These are phyloP conservation scores for Hippophae tibetana DNA, from an alignment of 306 rosid genomes.

Conservation along the genomic window DNA sequence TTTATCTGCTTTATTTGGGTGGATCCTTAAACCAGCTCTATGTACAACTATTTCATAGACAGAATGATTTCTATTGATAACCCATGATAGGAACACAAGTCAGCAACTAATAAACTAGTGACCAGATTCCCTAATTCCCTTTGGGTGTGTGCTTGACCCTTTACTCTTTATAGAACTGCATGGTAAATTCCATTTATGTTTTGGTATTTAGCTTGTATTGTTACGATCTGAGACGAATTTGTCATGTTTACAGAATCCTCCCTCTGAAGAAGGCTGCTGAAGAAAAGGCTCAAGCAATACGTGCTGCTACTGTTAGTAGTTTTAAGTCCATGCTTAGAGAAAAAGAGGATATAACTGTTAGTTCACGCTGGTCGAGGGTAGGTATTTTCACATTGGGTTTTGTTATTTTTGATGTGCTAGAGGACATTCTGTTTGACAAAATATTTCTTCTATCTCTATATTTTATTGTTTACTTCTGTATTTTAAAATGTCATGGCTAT, in stretches of 20 bases:
- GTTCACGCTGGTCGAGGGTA: conserved; percentile 98
- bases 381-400: conserved; percentile 17
- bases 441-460: background rate
- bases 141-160: conserved; percentile 59
- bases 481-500: background rate
- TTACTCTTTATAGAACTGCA: conserved; percentile 38
- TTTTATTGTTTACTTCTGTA: background rate
- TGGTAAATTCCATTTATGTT: conserved; percentile 36
- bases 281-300: conserved; percentile 71
- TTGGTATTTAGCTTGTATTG: conserved; percentile 13
- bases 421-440: background rate
- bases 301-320: conserved; percentile 53
- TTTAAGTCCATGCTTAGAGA: conserved; percentile 81
- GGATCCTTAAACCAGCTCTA: conserved; percentile 38
- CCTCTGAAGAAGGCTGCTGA: conserved; percentile 81
- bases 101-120: conserved; percentile 80
- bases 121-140: conserved; percentile 51
- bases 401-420: conserved; percentile 13
- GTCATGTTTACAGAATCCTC: conserved; percentile 54
- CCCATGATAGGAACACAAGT: conserved; percentile 72
- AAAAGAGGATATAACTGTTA: conserved; percentile 56
- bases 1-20: conserved; percentile 24
- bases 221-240: conserved; percentile 23
- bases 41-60: conserved; percentile 68
- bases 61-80: conserved; percentile 60